These are phyloP conservation scores for Naematelia encephala DNA, from an alignment of 768 basidiomycete genomes.

Conservation along the genomic window DNA sequence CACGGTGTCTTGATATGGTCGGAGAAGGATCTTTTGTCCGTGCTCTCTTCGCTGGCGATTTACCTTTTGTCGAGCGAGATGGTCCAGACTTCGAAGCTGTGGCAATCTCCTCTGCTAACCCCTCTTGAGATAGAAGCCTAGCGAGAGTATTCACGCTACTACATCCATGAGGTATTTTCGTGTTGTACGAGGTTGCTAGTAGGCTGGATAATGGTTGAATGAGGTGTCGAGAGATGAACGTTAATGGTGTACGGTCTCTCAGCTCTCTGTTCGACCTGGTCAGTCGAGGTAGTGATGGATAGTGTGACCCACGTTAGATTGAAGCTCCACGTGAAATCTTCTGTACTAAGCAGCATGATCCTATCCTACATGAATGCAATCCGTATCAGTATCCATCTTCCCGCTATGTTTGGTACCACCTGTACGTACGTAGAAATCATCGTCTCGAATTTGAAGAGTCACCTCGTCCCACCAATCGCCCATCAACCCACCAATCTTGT, in stretches of 20 bases:
- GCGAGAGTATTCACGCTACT: background rate
- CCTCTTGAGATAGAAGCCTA: background rate
- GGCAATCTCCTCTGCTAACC: background rate
- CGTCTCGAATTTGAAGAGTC: slow-evolving; percentile 17
- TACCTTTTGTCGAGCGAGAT: background rate
- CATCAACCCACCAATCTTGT: slow-evolving; percentile 18
- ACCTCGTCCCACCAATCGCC: slow-evolving; percentile 19
- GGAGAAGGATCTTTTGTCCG: background rate
- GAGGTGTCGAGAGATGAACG: slow-evolving; percentile 12
- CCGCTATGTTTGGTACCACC: background rate
- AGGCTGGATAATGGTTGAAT: slow-evolving; percentile 11
- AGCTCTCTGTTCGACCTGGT: slow-evolving; percentile 16
- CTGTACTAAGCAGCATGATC: slow-evolving; percentile 9
- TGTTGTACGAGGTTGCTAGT: background rate
- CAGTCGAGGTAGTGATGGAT: background rate
- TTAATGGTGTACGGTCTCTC: slow-evolving; percentile 15
- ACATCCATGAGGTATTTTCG: background rate
- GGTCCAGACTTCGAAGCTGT: background rate
- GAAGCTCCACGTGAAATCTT: slow-evolving; percentile 35
- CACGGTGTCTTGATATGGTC: too few relatives aligned
- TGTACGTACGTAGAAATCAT: slow-evolving; percentile 28
- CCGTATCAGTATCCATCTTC: background rate
- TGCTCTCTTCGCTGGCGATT: background rate
- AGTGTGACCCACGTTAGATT: slow-evolving; percentile 18
- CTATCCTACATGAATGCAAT: slow-evolving; percentile 11